Evolutionary conservation across 2,329 filamentous ascomycete genomes (phyloP).

Genomic region (Gyromitra esculenta): DNA sequence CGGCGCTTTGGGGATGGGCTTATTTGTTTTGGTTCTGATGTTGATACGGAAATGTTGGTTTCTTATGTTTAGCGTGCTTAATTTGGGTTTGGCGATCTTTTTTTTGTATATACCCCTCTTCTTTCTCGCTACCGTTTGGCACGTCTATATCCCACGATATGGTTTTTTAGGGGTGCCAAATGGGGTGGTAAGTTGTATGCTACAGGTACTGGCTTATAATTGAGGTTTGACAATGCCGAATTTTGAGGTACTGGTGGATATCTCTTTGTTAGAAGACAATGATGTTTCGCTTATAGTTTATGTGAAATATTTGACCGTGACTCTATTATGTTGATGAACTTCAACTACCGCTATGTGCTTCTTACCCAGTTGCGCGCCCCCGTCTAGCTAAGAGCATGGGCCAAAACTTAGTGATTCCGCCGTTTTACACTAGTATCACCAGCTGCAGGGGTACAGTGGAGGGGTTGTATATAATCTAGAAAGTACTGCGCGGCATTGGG

Average conservation of each 20-base stretch:
- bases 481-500: too few species aligned
- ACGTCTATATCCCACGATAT: neutral
- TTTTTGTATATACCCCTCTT: conserved; percentile 20
- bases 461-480: too few species aligned
- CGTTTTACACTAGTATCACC: too few species aligned
- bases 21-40: conserved; percentile 4
- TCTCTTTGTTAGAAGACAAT: neutral
- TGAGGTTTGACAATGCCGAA: neutral
- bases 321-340: neutral
- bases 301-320: neutral
- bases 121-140: neutral
- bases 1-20: conserved; percentile 17
- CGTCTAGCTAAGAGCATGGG: too few species aligned
- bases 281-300: neutral
- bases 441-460: too few species aligned
- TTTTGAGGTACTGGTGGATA: neutral
- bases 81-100: conserved; percentile 1
- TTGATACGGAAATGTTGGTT: conserved; percentile 7
- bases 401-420: too few species aligned
- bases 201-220: neutral
- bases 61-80: conserved; percentile 8
- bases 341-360: too few species aligned
- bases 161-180: neutral
- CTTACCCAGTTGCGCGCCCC: too few species aligned
- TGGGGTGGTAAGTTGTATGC: neutral